Evolutionary conservation across 2,329 filamentous ascomycete species (phyloP).

Genomic region (Tolypocladium endophyticum): DNA sequence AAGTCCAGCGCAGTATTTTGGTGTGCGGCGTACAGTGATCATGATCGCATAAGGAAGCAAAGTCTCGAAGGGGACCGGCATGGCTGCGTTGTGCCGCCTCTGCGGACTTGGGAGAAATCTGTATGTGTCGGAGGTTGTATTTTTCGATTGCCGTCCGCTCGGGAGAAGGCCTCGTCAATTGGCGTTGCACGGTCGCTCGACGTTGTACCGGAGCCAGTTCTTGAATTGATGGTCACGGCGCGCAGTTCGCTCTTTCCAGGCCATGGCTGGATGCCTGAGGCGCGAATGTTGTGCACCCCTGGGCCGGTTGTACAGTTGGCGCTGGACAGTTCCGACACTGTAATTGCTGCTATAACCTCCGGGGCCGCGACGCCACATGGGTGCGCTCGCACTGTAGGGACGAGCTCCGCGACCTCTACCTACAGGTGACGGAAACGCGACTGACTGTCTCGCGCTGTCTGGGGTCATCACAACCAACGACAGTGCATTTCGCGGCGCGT

Average conservation of each 20-base stretch:
- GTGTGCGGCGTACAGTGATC: conserved; percentile 40
- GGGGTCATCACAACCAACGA: background rate
- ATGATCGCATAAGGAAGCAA: conserved; percentile 57
- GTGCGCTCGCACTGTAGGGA: conserved; percentile 8
- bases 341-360: background rate
- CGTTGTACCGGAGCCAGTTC: background rate
- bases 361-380: background rate
- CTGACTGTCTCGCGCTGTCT: conserved; percentile 2
- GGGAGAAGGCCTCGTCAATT: background rate
- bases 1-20: conserved; percentile 1
- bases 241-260: background rate
- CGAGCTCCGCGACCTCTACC: conserved; percentile 4
- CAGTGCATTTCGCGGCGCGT: conserved; percentile 1
- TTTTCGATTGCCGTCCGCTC: background rate
- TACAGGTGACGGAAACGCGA: conserved; percentile 7
- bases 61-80: conserved; percentile 55
- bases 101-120: conserved; percentile 14
- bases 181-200: background rate
- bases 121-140: background rate
- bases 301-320: conserved; percentile 1
- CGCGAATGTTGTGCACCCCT: conserved; percentile 1
- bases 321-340: background rate
- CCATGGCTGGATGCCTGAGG: conserved; percentile 10
- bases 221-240: background rate
- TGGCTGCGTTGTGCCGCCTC: conserved; percentile 24